These are phyloP conservation scores for Candida broadrunensis DNA, from an alignment of 805 yeast genomes.

Conservation along the genomic window DNA sequence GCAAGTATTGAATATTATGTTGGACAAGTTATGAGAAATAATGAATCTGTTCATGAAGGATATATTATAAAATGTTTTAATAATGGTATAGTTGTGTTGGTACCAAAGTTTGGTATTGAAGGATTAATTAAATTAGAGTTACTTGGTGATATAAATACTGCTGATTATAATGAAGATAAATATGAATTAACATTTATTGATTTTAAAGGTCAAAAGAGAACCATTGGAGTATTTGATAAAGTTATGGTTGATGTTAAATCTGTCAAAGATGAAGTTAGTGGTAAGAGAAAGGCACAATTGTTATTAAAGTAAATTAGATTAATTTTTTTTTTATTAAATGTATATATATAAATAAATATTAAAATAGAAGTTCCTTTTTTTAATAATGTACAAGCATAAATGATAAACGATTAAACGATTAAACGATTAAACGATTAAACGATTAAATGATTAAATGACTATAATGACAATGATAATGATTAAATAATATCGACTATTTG, in stretches of 20 bases:
- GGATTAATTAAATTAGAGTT: conserved; percentile 83
- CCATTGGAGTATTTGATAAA: conserved; percentile 75
- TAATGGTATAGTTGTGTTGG: conserved; percentile 91
- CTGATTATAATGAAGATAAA: conserved; percentile 72
- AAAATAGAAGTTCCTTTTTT: too few species aligned
- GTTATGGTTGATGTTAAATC: conserved; percentile 82
- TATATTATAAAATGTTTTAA: conserved; percentile 88
- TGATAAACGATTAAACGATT: not conserved
- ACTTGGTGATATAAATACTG: conserved; percentile 61
- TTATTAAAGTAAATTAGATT: conserved; percentile 39
- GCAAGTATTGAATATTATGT: conserved; percentile 97
- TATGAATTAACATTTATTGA: conserved; percentile 64
- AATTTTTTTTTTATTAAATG: too few species aligned
- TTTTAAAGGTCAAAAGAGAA: conserved; percentile 41
- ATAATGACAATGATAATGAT: not conserved
- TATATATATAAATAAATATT: not conserved
- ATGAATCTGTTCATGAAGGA: conserved; percentile 79
- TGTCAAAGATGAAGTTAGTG: conserved; percentile 79
- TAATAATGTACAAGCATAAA: not conserved
- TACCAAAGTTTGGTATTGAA: conserved; percentile 95
- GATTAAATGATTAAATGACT: not conserved
- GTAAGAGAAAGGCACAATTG: conserved; percentile 88
- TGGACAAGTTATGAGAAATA: conserved; percentile 93
- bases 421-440: not conserved
- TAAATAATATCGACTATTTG: conserved; percentile 42